These are phyloP conservation scores for Fusarium dimerum DNA, from an alignment of 2,329 filamentous ascomycete genomes.

Conservation along the genomic window DNA sequence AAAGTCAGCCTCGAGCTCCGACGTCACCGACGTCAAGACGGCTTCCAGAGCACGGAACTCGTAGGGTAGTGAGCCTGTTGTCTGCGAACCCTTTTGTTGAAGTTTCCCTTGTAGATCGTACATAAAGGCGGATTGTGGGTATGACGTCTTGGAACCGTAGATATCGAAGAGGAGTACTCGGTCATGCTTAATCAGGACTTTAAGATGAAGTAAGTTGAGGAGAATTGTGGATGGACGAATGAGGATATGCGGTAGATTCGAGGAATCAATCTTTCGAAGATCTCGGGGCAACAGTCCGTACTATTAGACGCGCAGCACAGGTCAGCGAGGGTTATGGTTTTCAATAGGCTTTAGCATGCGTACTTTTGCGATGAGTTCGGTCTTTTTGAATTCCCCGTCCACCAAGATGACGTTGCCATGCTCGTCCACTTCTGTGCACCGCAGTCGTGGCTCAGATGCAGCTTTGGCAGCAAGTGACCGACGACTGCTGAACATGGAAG, in stretches of 20 bases:
- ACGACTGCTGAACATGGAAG: conserved; percentile 65
- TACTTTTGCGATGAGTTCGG: conserved; percentile 92
- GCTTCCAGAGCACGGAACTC: conserved; percentile 96
- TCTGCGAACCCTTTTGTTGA: conserved; percentile 67
- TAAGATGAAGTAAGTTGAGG: conserved; percentile 93
- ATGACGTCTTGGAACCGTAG: conserved; percentile 91
- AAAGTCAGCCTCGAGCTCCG: conserved; percentile 90
- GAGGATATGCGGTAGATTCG: conserved; percentile 90
- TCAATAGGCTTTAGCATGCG: background rate
- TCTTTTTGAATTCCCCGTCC: conserved; percentile 97
- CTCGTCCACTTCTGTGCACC: conserved; percentile 94
- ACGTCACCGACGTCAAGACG: conserved; percentile 89
- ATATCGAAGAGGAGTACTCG: conserved; percentile 94
- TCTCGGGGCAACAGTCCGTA: conserved; percentile 93
- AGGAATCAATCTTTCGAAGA: conserved; percentile 96
- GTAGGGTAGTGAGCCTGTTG: conserved; percentile 75
- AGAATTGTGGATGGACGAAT: conserved; percentile 91
- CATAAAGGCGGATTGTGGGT: conserved; percentile 96
- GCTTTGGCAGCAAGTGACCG: conserved; percentile 74
- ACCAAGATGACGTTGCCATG: conserved; percentile 89
- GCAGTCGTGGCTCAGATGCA: conserved; percentile 78
- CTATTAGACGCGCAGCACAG: conserved; percentile 41
- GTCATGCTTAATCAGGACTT: conserved; percentile 93
- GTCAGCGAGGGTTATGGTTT: conserved; percentile 1
- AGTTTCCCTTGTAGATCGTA: conserved; percentile 94